Evolutionary conservation across 1,139 yeast species (phyloP), one percentile per base, ranked within the genome.

Genomic region (Debaryomyces sp.): DNA sequence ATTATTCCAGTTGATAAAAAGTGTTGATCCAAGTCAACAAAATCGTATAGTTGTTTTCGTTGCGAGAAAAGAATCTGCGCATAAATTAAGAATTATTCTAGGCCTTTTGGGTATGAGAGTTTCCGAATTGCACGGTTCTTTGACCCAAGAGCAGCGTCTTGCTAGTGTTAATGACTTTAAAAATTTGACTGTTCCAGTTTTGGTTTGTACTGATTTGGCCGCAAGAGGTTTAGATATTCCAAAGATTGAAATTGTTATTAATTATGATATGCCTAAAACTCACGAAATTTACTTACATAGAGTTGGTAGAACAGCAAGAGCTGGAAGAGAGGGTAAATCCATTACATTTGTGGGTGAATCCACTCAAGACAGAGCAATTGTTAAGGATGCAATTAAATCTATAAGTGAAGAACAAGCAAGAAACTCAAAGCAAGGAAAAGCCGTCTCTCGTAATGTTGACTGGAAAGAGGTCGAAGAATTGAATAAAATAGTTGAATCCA

Each of bases 191-290:
- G 96, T 90, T 26, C 96, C 98, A 2, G 85, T 94, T 12, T 77
- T 94, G 54, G 78, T 94, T 38, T 94, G 98, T 84, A 95, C 99
- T 1, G 99, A 95, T 78, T 81, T 94, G 67, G 99, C 99, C 0
- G 94, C 99, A 26, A 89, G 99, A 82, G 99, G 99, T 79, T 81
- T 94, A 65, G 99, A 94, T 87, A 94, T 94, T 64, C 98, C 98
- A 53, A 92, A 92, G 71, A 91, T 94, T 66, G 98, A 91, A 66
- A 85, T 87, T 52, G 99, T 94, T 47, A 80, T 94, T 62, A 94
- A 94, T 69, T 95, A 80, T 67, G 99, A 95, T 64, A 90, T 95
- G 96, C 99, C 99, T 46, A 89, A 90, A 65, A 77, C 88, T 22
- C 85, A 88, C 62, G 99, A 94, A 57, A 81, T 91, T 37, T 95